Base-by-base conservation (phyloP, 257 asterid species). In the Misopates orontium region DNA sequence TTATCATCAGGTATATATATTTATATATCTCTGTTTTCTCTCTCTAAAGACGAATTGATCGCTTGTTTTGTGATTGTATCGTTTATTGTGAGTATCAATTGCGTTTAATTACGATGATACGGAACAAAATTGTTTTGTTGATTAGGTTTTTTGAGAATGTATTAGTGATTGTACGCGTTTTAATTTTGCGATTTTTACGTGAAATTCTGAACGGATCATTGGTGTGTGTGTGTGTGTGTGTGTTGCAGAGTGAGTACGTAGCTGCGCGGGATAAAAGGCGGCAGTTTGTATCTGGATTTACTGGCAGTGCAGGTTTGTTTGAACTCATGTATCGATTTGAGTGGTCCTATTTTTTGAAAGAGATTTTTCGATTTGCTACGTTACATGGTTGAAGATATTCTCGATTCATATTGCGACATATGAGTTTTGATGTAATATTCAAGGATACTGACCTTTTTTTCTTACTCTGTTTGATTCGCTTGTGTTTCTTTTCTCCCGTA, bases 271-370 rank as follows among this genome's bases (percentile, higher is more conserved):
- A 93, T 76, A 82, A 86, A 77, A 74, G 96, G 72, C 84, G 97
- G n/a, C 89, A 47, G 31, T 93, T 90, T 60, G 95, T 93, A 9
- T 90, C 99, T 68, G 95, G 95, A 68, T 90, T 93, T 77, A 79
- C 87, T 6, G 99, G 99, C 54, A 93, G 97, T 69, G 89, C 96
- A 74, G 99, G 97, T 93, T 73, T 56, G 91, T 80, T 64, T 51
- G 59, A 21, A 24, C 24, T 32, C 39, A 14, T 21, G 20, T 50
- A 12, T 40, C 28, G 53, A 10, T 4, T n/a, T n/a, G n/a, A n/a
- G n/a, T n/a, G n/a, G n/a, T n/a, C n/a, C n/a, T n/a, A n/a, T n/a
- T n/a, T 54, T 36, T 18, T 17, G 5, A 10, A 19, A 12, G 12
- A 0, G 23, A 51, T 51, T 51, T 28, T 28, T 7, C 36, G 36